A percentile compares a stretch with the other conserved stretches of the same genome.
These are phyloP conservation scores for Phytomonas francai DNA, from an alignment of 208 protist genomes.

Conservation along the genomic window DNA sequence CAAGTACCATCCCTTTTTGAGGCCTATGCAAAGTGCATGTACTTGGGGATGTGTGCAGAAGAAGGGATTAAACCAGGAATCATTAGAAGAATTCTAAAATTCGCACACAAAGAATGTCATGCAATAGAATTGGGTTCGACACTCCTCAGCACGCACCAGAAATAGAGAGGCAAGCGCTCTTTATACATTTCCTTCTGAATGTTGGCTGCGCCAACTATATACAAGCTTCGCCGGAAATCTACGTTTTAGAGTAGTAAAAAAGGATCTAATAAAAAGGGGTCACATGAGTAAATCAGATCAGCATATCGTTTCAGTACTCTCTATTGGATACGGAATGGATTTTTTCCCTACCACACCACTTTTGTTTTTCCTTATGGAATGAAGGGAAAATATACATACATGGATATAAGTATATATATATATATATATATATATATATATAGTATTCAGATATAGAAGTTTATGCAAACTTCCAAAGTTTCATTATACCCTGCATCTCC, in stretches of 20 bases:
- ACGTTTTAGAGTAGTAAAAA: neutral
- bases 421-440: constrained; percentile 20
- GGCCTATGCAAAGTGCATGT: neutral
- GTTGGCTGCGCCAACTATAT: neutral
- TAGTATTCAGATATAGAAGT: too few species aligned
- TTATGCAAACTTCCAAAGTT: too few species aligned
- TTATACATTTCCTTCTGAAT: neutral
- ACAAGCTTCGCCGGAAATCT: neutral
- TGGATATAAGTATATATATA: constrained; percentile 14
- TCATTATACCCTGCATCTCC: too few species aligned
- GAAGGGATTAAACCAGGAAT: neutral
- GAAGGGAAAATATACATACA: constrained; percentile 2
- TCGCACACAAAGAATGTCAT: neutral
- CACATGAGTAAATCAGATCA: neutral
- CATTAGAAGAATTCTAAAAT: neutral
- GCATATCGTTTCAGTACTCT: neutral
- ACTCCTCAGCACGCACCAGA: neutral
- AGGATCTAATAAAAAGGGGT: neutral
- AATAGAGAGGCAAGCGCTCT: neutral
- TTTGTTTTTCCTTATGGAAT: neutral
- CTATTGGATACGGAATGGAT: neutral
- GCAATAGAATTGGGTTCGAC: neutral
- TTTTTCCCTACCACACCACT: too few species aligned
- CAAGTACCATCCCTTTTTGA: neutral
- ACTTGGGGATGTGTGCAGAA: neutral